These are phyloP conservation scores for Populus pruinosa DNA, from an alignment of 345 rosid genomes.

Conservation along the genomic window DNA sequence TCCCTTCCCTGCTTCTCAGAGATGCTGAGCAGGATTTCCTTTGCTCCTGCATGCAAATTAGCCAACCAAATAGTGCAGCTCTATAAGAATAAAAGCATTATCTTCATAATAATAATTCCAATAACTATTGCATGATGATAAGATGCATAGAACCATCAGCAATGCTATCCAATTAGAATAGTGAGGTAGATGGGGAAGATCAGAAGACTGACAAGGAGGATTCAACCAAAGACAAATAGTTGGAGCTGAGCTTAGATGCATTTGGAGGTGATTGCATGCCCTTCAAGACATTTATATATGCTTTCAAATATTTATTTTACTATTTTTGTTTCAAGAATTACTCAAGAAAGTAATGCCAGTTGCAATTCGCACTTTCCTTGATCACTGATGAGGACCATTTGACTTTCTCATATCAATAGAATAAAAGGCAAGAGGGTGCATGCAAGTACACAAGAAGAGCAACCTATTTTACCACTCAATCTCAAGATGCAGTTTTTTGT, in stretches of 20 bases:
- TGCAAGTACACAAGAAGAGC: neutral
- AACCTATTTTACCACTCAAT: neutral
- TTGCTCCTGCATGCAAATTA: slow-evolving; percentile 58
- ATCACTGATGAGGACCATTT: neutral
- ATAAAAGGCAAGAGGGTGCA: neutral
- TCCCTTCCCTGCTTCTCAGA: slow-evolving; percentile 90
- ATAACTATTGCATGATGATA: neutral
- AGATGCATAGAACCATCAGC: neutral
- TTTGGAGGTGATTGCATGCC: neutral
- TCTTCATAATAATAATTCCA: neutral
- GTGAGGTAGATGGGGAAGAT: neutral
- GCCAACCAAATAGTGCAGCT: slow-evolving; percentile 13
- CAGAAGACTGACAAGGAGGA: neutral
- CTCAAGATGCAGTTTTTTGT: neutral
- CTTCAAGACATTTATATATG: neutral
- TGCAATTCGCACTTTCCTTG: neutral
- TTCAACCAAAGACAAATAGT: neutral
- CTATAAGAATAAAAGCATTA: neutral
- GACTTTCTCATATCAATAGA: neutral
- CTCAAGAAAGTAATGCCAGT: neutral
- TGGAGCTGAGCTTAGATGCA: neutral
- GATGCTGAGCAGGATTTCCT: slow-evolving; percentile 66
- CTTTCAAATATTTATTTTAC: neutral
- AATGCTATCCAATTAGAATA: neutral
- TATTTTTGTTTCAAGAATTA: neutral